Percentiles rank a stretch among this genome's conserved stretches.
Conservation (phyloP, 2,329 filamentous ascomycete genomes). For the Rutstroemia sydowiana region DNA sequence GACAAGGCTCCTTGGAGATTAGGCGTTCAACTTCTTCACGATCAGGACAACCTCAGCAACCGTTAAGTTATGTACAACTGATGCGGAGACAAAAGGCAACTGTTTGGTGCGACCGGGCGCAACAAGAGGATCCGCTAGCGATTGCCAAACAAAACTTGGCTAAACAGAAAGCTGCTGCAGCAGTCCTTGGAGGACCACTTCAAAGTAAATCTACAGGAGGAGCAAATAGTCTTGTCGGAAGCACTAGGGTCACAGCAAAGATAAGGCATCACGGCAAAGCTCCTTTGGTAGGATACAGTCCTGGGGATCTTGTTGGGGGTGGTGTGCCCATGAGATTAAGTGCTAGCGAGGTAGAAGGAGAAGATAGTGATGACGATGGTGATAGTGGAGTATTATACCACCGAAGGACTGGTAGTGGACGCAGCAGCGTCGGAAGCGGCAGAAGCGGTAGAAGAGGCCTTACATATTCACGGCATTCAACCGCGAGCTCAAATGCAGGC, state of each 20-base stretch:
- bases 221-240: conserved; percentile 30
- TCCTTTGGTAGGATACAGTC: conserved; percentile 68
- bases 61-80: conserved; percentile 86
- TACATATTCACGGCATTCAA: conserved; percentile 34
- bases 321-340: conserved; percentile 87
- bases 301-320: conserved; percentile 59
- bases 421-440: conserved; percentile 48
- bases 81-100: conserved; percentile 96
- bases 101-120: conserved; percentile 93
- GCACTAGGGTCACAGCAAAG: conserved; percentile 65
- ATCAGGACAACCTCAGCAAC: conserved; percentile 45
- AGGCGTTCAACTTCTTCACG: conserved; percentile 76
- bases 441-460: conserved; percentile 35
- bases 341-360: conserved; percentile 91
- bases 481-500: conserved; percentile 23
- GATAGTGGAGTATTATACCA: conserved; percentile 44
- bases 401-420: conserved; percentile 64
- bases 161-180: conserved; percentile 76
- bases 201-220: conserved; percentile 33
- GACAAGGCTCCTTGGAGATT: conserved; percentile 53
- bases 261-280: conserved; percentile 82
- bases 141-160: conserved; percentile 78
- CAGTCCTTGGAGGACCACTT: conserved; percentile 59
- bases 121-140: conserved; percentile 82
- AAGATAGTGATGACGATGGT: conserved; percentile 72